Base-by-base conservation (phyloP, 2,329 filamentous ascomycete genomes). In the Piedraia hortae region DNA sequence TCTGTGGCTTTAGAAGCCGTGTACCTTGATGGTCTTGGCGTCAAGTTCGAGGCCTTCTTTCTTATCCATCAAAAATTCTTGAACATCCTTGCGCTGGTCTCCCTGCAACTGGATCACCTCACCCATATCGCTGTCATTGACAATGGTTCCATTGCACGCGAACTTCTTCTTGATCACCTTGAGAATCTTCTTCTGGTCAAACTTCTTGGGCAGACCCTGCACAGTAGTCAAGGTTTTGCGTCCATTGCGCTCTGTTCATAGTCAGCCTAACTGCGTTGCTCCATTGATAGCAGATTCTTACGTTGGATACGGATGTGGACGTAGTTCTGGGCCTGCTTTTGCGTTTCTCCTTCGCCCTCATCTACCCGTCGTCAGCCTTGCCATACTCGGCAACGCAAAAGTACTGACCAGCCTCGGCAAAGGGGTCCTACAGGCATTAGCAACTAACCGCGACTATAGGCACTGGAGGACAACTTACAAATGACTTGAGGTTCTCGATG, bases 161-260 rank as follows among this genome's bases (percentile, higher is more conserved):
- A 93, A 93, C 50, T 90, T 85, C 67, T 93, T 93, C 70, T 93
- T 93, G 62, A 93, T 90, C 54, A 89, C 80, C 62, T 91, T 91
- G 44, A 97, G 69, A 50, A 97, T 91, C 60, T 91, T 91, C 68
- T 91, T 93, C 55, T 85, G 78, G 56, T 91, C 82, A 47, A 91
- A 93, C 50, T 93, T 91, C 61, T 85, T 85, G 34, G 85, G 82
- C 44, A 97, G 69, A 54, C 85, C 85, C 65, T 93, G 82, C 45
- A 97, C 80, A 43, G 85, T 97, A 43, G 85, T 97, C 72, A 97
- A 64, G 60, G 85, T 93, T 67, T 97, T 97, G 54, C 85, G 85
- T 68, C 85, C 85, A 93, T 97, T 97, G 59, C 85, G 85, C 60
- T 97, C 82, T 93, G 50, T 37, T 15, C 20, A 26, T 18, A 11